These are phyloP conservation scores for Bolboschoenoplectus hybrid DNA, from an alignment of 202 grass and related monocot genomes.

Conservation along the genomic window DNA sequence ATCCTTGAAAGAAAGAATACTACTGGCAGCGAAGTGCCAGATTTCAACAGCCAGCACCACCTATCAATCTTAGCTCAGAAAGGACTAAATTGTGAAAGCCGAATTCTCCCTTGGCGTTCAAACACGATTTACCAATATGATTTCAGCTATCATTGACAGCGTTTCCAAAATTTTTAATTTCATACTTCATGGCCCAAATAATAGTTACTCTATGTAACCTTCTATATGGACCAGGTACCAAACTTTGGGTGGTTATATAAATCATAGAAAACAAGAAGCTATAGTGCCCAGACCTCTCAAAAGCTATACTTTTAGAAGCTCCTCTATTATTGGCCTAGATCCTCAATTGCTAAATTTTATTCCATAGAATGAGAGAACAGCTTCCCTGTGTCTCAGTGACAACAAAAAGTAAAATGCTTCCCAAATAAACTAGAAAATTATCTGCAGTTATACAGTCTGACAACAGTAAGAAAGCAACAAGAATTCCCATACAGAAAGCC, in stretches of 20 bases:
- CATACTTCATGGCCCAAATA: neutral
- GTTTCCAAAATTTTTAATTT: neutral
- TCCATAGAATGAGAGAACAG: neutral
- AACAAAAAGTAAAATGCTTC: conserved; percentile 14
- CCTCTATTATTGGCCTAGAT: conserved; percentile 1
- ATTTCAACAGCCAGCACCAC: too few species aligned
- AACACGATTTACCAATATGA: neutral
- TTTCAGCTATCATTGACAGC: neutral
- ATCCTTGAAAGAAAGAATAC: neutral
- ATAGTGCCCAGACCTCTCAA: neutral
- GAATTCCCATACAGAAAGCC: neutral
- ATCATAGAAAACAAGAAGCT: neutral
- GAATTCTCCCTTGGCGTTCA: neutral
- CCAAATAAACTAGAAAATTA: neutral
- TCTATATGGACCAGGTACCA: neutral
- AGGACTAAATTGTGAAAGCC: too few species aligned
- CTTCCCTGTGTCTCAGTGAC: neutral
- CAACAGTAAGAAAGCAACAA: neutral
- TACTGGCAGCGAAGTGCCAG: too few species aligned
- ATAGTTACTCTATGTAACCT: neutral
- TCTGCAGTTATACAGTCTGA: neutral
- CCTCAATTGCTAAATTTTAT: neutral
- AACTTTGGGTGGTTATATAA: neutral
- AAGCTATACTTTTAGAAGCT: neutral
- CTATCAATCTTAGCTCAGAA: too few species aligned